Evolutionary conservation across 2,329 filamentous ascomycete species (phyloP), one percentile per base, ranked within the genome.

Genomic region (Tolypocladium ovalisporum): DNA sequence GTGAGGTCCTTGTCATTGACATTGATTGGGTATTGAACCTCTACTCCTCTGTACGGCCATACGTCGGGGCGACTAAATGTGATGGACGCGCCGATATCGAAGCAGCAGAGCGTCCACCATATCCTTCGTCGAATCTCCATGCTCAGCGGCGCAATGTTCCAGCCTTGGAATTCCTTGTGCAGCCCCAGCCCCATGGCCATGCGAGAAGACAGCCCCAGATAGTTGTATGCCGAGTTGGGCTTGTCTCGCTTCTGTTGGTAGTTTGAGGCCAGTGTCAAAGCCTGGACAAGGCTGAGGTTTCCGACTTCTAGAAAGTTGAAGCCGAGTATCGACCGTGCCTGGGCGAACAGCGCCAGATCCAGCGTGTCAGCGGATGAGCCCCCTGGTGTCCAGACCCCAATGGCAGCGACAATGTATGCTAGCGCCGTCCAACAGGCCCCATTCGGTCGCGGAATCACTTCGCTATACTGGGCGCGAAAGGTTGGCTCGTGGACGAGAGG

Each of bases 181-280:
- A 81, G 67, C 0, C 79, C 78, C 8, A 81, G 62, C 0, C 77
- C 76, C 47, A 80, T 69, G 0, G 77, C 78, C 72, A 80, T 77
- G 29, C 78, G 68, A 22, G 75, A 71, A 0, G 78, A 78, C 22
- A 80, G 70, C 0, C 78, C 78, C n/a, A 78, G 70, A 55, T 77
- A 77, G 60, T 79, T 80, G 63, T 79, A 80, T 0, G 76, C 76
- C 0, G 77, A 79, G 60, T 81, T 81, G 4, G 77, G 77, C 17
- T 76, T 70, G 57, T 80, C 74, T 32, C 74, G 68, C 61, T 80
- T 80, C 58, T 81, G 79, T 4, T 79, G 68, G 62, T 80, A 80
- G 53, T 79, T 79, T 0, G 72, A 73, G 54, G 71, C 70, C 3
- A 79, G 65, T 1, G 69, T 66, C n/a, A 79, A 66, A 0, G 72